These are phyloP conservation scores for Cajanus cajan DNA, from an alignment of 306 rosid genomes.

Conservation along the genomic window DNA sequence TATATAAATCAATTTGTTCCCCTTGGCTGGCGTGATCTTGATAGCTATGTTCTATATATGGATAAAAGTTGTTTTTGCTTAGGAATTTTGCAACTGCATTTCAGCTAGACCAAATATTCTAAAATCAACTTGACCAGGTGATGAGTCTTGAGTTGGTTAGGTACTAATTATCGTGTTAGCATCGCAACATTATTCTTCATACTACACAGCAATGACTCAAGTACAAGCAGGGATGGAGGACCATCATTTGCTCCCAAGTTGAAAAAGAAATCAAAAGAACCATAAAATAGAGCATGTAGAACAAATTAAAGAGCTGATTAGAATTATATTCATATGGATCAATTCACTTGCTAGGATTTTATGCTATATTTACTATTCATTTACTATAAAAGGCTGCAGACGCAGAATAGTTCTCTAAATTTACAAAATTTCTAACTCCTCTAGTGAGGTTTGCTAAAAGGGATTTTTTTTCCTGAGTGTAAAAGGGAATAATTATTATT, in stretches of 20 bases:
- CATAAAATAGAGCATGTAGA: background rate
- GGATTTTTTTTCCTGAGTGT: background rate
- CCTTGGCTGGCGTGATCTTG: background rate
- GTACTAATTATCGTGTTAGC: background rate
- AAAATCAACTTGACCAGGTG: background rate
- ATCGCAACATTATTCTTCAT: background rate
- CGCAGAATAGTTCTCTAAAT: background rate
- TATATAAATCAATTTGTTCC: slow-evolving; percentile 11
- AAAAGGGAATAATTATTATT: background rate
- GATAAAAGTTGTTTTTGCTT: background rate
- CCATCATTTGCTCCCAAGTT: background rate
- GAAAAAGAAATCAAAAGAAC: background rate
- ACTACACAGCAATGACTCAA: too few species aligned
- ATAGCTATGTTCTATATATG: background rate
- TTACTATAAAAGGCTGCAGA: background rate
- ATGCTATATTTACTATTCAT: background rate
- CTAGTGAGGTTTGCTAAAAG: background rate
- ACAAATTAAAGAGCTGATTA: background rate
- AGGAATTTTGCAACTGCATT: background rate
- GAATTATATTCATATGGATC: background rate
- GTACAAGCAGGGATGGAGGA: background rate
- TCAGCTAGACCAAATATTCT: background rate
- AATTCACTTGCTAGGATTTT: background rate
- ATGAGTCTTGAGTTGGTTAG: background rate
- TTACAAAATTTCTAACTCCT: background rate